Percentiles rank a stretch among this genome's conserved stretches.
Conservation (phyloP, 129 eudicot genomes). For the Pulicaria dysenterica region DNA sequence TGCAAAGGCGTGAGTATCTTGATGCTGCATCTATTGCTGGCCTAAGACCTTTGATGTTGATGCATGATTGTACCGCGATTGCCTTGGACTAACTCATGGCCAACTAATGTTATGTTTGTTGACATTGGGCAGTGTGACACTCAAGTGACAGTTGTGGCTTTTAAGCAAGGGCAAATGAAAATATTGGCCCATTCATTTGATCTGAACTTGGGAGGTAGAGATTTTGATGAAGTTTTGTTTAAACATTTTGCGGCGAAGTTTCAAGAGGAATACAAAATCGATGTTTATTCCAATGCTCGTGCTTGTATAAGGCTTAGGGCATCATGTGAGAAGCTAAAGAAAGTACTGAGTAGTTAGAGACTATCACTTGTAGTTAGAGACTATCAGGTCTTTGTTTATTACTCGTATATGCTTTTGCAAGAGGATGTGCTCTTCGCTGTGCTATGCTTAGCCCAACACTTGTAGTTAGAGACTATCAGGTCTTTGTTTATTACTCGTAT, state of each 20-base stretch:
- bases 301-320: conserved; percentile 75
- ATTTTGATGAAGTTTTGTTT: conserved; percentile 78
- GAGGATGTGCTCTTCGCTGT: conserved; percentile 86
- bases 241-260: conserved; percentile 63
- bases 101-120: conserved; percentile 63
- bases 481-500: conserved; percentile 28
- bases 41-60: conserved; percentile 58
- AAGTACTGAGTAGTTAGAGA: conserved; percentile 83
- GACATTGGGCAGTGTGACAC: conserved; percentile 87
- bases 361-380: too few species aligned
- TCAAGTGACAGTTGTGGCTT: conserved; percentile 75
- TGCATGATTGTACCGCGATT: conserved; percentile 84
- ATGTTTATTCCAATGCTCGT: conserved; percentile 58
- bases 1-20: conserved; percentile 75
- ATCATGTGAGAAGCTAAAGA: conserved; percentile 80
- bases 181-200: conserved; percentile 76
- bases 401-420: too few species aligned
- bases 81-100: conserved; percentile 57
- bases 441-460: conserved; percentile 84
- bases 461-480: conserved; percentile 79
- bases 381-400: too few species aligned
- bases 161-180: conserved; percentile 62
- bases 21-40: conserved; percentile 75
- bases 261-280: conserved; percentile 52
- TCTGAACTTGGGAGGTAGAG: conserved; percentile 76